These are phyloP conservation scores for Suillus subalutaceus DNA, from an alignment of 768 basidiomycete species.

Conservation along the genomic window DNA sequence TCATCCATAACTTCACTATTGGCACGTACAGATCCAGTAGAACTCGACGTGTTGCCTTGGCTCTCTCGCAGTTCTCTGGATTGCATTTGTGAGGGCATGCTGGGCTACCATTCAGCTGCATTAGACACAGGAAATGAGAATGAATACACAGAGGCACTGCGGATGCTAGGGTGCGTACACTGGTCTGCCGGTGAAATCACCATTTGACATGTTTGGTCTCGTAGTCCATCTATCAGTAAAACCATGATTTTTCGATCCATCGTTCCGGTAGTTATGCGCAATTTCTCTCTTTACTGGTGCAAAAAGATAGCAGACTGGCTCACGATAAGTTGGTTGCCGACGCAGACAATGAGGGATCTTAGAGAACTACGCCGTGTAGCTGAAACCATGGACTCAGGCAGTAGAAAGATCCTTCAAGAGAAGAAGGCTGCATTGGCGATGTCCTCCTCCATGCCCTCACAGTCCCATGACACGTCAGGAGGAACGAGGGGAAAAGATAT, in stretches of 20 bases:
- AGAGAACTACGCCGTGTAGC: conserved; percentile 18
- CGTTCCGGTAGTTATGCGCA: conserved; percentile 20
- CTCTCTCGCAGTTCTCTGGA: conserved; percentile 27
- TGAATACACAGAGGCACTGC: conserved; percentile 21
- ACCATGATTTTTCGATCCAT: conserved; percentile 21
- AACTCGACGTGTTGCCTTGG: conserved; percentile 29
- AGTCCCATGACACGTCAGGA: background rate
- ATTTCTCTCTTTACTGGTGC: conserved; percentile 13
- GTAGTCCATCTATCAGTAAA: conserved; percentile 15
- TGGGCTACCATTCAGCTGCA: conserved; percentile 28
- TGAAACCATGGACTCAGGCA: conserved; percentile 17
- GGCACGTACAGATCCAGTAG: conserved; percentile 6
- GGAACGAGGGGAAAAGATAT: conserved; percentile 22
- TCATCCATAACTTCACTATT: background rate
- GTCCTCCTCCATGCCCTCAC: background rate
- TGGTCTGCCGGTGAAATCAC: background rate
- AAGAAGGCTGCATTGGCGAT: conserved; percentile 19
- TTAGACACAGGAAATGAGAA: conserved; percentile 18
- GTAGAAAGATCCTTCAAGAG: conserved; percentile 18
- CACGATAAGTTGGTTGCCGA: conserved; percentile 17
- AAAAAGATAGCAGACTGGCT: conserved; percentile 24
- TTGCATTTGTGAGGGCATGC: conserved; percentile 24
- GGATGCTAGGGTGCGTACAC: conserved; percentile 21
- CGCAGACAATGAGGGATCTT: background rate
- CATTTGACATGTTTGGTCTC: background rate